Percentiles rank a stretch among this genome's conserved stretches.
Conservation (phyloP, 176 grass and related monocot species). For the Lolium rigidum region DNA sequence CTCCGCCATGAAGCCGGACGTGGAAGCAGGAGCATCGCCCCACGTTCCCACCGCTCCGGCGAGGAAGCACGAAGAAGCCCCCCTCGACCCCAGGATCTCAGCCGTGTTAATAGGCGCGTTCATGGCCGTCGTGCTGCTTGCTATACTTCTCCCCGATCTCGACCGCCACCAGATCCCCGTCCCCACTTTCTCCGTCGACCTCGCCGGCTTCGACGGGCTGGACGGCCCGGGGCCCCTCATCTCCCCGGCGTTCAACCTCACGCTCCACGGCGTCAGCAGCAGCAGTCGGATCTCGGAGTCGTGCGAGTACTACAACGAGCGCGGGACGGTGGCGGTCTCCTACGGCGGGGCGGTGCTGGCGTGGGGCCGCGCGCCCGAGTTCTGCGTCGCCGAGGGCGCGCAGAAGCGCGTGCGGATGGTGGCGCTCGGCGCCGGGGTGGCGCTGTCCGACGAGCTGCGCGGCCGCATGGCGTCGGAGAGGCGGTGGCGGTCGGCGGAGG, state of each 20-base stretch:
- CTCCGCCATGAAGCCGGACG: not conserved
- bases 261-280: constrained; percentile 17
- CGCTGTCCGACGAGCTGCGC: constrained; percentile 25
- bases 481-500: not conserved
- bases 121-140: not conserved
- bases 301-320: not conserved
- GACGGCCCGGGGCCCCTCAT: not conserved
- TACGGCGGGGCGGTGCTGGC: constrained; percentile 31
- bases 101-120: not conserved
- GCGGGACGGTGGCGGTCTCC: constrained; percentile 31
- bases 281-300: not conserved
- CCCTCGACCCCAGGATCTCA: no score
- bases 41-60: not conserved
- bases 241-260: constrained; percentile 5
- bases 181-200: not conserved
- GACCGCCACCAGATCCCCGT: not conserved
- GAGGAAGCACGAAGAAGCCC: not conserved
- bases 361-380: constrained; percentile 35
- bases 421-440: constrained; percentile 18
- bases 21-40: not conserved
- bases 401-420: constrained; percentile 3
- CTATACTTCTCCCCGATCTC: not conserved
- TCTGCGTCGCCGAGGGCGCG: constrained; percentile 4
- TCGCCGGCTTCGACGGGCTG: constrained; percentile 26
- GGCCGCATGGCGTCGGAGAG: not conserved